Evolutionary conservation across 805 yeast genomes (phyloP), one percentile per base, ranked within the genome.

Genomic region (Phaffomyces antillensis): DNA sequence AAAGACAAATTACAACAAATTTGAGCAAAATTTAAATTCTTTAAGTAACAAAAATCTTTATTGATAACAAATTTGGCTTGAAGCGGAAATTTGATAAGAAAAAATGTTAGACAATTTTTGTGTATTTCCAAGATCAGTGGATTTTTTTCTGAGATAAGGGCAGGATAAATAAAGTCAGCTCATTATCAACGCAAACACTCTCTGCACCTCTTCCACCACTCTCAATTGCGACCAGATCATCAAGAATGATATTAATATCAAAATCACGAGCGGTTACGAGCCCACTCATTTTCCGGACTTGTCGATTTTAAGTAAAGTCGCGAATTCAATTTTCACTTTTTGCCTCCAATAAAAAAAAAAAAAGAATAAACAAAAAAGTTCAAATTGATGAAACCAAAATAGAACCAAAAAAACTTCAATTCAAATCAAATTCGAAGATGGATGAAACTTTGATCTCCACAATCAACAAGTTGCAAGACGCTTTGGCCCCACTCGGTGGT

Each of bases 401-500:
- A 3, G 23, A 20, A 20, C 23, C 20, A 39, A 28, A 43, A 10
- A 28, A 39, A 26, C 25, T 16, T 34, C 24, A 36, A 36, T 17
- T 10, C 18, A 36, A 28, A 18, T 13, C 24, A 16, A 28, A 31
- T 12, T 7, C 8, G 7, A 23, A 10, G 16, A 85, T 85, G 93
- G 93, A 85, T 66, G 87, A 83, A 64, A 66, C 79, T 24, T 74
- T 85, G 53, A 85, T 85, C 56, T 75, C 79, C 52, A 81, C 88
- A 25, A 86, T 85, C 65, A 85, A 85, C 70, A 82, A 83, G 63
- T 72, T 83, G 43, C 87, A 86, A 68, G 95, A 86, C 61, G 96
- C 95, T 2, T 74, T 86, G 60, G 91, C 96, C 24, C 89, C 95
- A 4, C 69, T 87, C 36, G 96, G 95, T 24, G 86, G 86, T 12